phyloP scores from a whole-genome alignment of 148 eudicot species.

The Arctostaphylos glauca region DNA sequence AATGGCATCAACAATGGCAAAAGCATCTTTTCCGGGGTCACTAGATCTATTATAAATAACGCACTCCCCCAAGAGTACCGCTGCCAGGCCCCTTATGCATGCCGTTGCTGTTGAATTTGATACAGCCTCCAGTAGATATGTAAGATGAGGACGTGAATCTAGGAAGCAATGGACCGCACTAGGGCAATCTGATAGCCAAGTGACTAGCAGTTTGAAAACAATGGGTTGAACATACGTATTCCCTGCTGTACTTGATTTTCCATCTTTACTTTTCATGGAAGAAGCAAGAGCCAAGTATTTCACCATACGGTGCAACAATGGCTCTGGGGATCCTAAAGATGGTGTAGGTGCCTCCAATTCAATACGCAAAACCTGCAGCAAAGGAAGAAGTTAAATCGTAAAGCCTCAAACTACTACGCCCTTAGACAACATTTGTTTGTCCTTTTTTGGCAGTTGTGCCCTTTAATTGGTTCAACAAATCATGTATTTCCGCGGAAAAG shows the following conservation, averaged over 20 bases:
- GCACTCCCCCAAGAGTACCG: conserved; percentile 82
- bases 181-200: conserved; percentile 83
- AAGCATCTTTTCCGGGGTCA: conserved; percentile 68
- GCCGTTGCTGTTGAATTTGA: conserved; percentile 57
- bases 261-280: conserved; percentile 70
- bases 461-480: background rate
- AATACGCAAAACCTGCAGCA: conserved; percentile 66
- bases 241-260: conserved; percentile 44
- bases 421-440: background rate
- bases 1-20: conserved; percentile 68
- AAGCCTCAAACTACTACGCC: background rate
- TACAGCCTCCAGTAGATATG: conserved; percentile 75
- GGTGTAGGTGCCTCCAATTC: conserved; percentile 71
- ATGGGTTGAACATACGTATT: conserved; percentile 56
- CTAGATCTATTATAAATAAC: conserved; percentile 56
- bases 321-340: conserved; percentile 72
- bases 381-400: background rate
- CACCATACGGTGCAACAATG: conserved; percentile 89
- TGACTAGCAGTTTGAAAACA: conserved; percentile 72
- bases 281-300: conserved; percentile 92
- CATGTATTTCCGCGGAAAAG: background rate
- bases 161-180: conserved; percentile 79
- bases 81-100: conserved; percentile 72
- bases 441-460: background rate
- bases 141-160: conserved; percentile 85